Evolutionary conservation across 1,284 basidiomycete species (phyloP).

Genomic region (Clitocybe nebularis): DNA sequence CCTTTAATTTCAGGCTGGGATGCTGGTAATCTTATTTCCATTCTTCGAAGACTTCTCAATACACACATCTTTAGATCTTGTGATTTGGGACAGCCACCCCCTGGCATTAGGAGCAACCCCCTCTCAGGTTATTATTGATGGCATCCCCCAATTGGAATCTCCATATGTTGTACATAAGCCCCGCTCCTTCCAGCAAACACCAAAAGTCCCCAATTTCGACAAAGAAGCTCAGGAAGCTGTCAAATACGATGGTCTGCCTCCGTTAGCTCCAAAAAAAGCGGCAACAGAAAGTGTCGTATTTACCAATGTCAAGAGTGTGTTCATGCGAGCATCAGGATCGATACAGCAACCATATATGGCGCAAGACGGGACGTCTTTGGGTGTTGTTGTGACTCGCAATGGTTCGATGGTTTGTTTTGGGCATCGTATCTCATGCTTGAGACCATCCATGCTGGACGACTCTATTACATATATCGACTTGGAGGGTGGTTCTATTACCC

Average conservation of each 20-base stretch:
- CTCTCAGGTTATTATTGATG: slow-evolving; percentile 68
- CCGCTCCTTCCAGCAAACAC: slow-evolving; percentile 42
- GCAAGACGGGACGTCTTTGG: slow-evolving; percentile 15
- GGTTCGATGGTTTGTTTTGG: slow-evolving; percentile 44
- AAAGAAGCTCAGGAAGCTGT: slow-evolving; percentile 52
- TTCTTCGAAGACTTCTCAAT: slow-evolving; percentile 22
- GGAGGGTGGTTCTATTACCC: slow-evolving; percentile 47
- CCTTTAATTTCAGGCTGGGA: slow-evolving; percentile 31
- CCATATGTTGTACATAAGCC: slow-evolving; percentile 46
- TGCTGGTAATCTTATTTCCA: slow-evolving; percentile 29
- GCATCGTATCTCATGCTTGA: slow-evolving; percentile 23
- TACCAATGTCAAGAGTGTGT: slow-evolving; percentile 41
- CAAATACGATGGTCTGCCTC: slow-evolving; percentile 62
- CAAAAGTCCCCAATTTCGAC: slow-evolving; percentile 61
- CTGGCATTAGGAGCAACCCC: slow-evolving; percentile 71
- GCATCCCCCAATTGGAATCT: slow-evolving; percentile 51
- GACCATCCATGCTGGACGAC: slow-evolving; percentile 11
- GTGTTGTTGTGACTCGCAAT: slow-evolving; percentile 34
- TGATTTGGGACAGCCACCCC: slow-evolving; percentile 88
- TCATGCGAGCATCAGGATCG: slow-evolving; percentile 20
- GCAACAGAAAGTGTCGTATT: slow-evolving; percentile 32
- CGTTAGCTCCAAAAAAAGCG: slow-evolving; percentile 37
- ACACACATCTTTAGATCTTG: slow-evolving; percentile 61
- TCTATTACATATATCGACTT: slow-evolving; percentile 31
- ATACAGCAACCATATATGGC: slow-evolving; percentile 23